Evolutionary conservation across 345 rosid species (phyloP), one percentile per base, ranked within the genome.

Genomic region (Anastatica hierochuntica): DNA sequence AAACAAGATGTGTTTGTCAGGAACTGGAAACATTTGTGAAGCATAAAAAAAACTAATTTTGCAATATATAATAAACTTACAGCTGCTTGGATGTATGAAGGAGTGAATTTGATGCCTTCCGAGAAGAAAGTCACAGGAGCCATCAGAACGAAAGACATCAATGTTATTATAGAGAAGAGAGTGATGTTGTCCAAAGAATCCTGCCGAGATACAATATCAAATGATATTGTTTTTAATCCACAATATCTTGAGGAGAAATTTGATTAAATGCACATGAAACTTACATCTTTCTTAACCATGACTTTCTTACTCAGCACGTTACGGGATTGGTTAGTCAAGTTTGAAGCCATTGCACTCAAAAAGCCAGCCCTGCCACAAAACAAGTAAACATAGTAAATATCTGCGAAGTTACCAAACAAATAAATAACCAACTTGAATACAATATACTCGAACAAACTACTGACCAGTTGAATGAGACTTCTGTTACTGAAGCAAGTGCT

Each of bases 131-230:
- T 54, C 52, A 73, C 88, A 38, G 99, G 99, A 66, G 92, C 84
- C 64, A 80, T 57, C 57, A 88, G 61, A 65, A 94, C 10, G 50
- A 94, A 81, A 56, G 99, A 88, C 97, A 94, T 83, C 24, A 94
- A 36, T 20, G 99, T 94, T 64, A 94, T 94, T 36, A 94, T 80
- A n/a, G 99, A 94, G 81, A 94, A 94, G 60, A 94, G 83, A 4
- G 94, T 94, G 49, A 94, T 88, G 81, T 94, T 94, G 80, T 94
- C 99, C 78, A 94, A 34, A 8, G 99, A 77, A 47, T 76, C 99
- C 97, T 94, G 92, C 58, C 36, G 12, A 59, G 24, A 58, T 19
- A 49, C 63, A n/a, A n/a, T n/a, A 41, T 3, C 15, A 41, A 18
- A 12, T n/a, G n/a, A n/a, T n/a, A n/a, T n/a, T n/a, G n/a, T n/a